Conservation (phyloP, 208 protist species). For the Acanthamoeba healyi region DNA sequence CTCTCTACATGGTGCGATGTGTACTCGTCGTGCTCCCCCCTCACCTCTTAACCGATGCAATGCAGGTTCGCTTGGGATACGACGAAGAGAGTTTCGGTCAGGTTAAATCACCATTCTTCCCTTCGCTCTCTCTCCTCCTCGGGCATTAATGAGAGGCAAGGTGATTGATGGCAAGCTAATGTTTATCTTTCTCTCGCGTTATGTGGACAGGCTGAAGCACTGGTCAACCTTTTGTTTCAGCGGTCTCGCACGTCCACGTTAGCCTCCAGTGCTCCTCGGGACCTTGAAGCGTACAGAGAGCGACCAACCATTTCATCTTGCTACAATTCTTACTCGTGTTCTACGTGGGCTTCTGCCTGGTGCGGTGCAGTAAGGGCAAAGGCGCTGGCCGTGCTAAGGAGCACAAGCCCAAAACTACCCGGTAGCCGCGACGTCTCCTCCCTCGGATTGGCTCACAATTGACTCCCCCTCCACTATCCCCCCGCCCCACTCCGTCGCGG, state of each 20-base stretch:
- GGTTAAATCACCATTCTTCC: too few species aligned
- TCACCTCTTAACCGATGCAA: too few species aligned
- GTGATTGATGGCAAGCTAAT: too few species aligned
- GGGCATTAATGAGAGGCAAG: too few species aligned
- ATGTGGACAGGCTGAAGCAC: not conserved
- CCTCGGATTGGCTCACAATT: not conserved
- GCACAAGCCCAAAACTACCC: not conserved
- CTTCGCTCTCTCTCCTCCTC: too few species aligned
- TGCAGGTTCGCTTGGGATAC: not conserved
- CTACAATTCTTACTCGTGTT: not conserved
- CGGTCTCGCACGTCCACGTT: not conserved
- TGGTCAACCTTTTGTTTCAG: conserved; percentile 6
- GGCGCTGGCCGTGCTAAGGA: not conserved
- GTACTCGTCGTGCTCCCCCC: too few species aligned
- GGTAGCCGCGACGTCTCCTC: not conserved
- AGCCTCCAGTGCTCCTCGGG: not conserved
- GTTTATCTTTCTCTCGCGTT: not conserved
- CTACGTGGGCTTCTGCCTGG: too few species aligned
- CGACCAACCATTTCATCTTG: not conserved
- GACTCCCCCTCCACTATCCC: not conserved
- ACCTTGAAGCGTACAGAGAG: not conserved
- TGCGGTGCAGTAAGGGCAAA: not conserved
- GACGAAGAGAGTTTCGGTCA: not conserved
- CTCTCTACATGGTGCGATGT: too few species aligned
- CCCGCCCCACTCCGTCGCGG: too few species aligned